Conservation (phyloP, 1,284 basidiomycete species). For the Pascua guehoae region DNA sequence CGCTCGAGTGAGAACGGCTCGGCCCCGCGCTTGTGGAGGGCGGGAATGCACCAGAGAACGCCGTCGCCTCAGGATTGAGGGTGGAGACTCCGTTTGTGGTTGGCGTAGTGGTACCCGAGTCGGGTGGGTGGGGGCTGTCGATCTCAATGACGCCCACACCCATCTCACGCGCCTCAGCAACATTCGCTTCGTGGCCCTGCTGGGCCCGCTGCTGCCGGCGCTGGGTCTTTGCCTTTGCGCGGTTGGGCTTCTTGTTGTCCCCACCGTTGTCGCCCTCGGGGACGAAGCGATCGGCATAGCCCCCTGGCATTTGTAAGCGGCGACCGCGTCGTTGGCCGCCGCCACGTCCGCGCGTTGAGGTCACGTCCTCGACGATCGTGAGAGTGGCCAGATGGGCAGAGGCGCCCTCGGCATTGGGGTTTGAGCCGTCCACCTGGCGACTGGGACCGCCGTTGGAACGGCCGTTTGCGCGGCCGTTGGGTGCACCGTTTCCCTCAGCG, state of each 20-base stretch:
- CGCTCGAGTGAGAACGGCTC: too few relatives aligned
- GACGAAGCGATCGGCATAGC: too few relatives aligned
- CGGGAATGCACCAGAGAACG: too few relatives aligned
- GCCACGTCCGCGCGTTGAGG: background rate
- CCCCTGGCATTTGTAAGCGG: background rate
- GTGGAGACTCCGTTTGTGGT: too few relatives aligned
- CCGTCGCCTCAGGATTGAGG: too few relatives aligned
- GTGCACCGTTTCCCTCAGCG: background rate
- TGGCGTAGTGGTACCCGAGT: too few relatives aligned
- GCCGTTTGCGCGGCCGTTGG: constrained; percentile 4
- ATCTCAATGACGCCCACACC: too few relatives aligned
- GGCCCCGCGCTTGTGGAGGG: too few relatives aligned
- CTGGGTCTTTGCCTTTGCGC: too few relatives aligned
- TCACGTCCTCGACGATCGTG: constrained; percentile 2
- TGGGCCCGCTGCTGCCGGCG: background rate
- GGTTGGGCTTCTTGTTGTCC: background rate
- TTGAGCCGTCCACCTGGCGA: background rate
- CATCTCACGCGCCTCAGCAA: too few relatives aligned
- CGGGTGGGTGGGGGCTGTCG: too few relatives aligned
- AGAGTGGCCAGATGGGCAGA: background rate
- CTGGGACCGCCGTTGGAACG: background rate
- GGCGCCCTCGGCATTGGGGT: too few relatives aligned
- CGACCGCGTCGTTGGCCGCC: background rate
- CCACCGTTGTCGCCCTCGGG: background rate
- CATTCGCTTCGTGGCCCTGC: background rate